Base-by-base conservation (phyloP, 2,329 filamentous ascomycete genomes). In the Ilyonectria sp. region DNA sequence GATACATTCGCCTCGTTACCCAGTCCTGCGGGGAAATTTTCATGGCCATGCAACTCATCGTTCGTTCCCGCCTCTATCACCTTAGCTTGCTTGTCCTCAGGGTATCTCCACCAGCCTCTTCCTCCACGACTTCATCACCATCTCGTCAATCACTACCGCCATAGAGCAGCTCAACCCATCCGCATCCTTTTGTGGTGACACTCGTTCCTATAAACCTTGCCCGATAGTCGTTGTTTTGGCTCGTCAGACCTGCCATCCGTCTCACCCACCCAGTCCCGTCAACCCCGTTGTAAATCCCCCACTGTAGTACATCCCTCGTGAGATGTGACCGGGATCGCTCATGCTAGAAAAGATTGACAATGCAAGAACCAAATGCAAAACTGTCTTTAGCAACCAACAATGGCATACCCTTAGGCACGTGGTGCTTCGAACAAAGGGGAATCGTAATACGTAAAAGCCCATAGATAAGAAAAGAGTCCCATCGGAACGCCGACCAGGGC, bases 401-500 rank as follows among this genome's bases (percentile, higher is more conserved):
- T 31, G 13, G 7, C 26, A 60, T 65, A 52, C 62, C 43, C 58
- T 65, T 52, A 52, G 43, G 63, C 58, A 57, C 23, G 59, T 52
- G 53, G 55, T 62, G 46, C 44, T 61, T 53, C 35, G 31, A 61
- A 60, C 43, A 66, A 61, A 66, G 53, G 58, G 58, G 63, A 66
- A 61, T 66, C 63, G 33, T 65, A 46, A 65, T 53, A 52, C 63
- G 58, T 62, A 57, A 66, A 55, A 59, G 43, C 17, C 23, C 40
- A 56, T 53, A 50, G n/a, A 26, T 52, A 37, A 35, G 19, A 23
- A 46, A 47, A 57, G 15, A 54, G 44, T 26, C 23, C 56, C 49
- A 47, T 58, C 55, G 54, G 35, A 65, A 65, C 62, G 52, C 62
- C 62, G 35, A 58, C 47, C 58, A 40, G 33, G 52, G 31, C 46